Evolutionary conservation across 148 eudicot genomes (phyloP), one percentile per base, ranked within the genome.

Genomic region (Polygonum aviculare): DNA sequence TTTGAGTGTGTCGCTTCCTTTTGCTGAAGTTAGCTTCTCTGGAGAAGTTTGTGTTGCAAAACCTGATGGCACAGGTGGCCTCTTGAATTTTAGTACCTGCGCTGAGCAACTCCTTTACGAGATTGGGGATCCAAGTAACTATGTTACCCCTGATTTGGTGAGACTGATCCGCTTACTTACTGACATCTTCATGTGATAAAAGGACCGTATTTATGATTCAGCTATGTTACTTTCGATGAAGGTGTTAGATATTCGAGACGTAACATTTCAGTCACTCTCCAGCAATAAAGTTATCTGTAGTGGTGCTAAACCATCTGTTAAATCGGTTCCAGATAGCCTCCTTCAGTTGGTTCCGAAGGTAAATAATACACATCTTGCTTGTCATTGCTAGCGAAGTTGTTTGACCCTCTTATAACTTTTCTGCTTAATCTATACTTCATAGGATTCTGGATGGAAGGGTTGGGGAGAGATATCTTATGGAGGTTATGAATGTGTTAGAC

Each of bases 401-500:
- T 31, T 31, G 26, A 31, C 35, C 33, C 11, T 45, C 45, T 72
- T 72, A 19, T 19, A 21, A 10, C 33, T 19, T 7, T 10, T 0
- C 18, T 36, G 18, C 54, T 45, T 44, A 72, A 67, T 67, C 44
- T 67, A 2, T 36, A 67, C 44, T 6, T 14, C 38, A 12, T 36
- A 95, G 99, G 94, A 90, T 74, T 76, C 78, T 81, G 99, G 99
- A 79, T 96, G 99, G 99, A 96, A 89, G 86, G 99, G 97, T 45
- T 96, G 99, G 99, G 99, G 97, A 80, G 99, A 96, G 82, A 91
- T 96, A 82, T 96, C 99, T 48, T 96, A 90, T 82, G 99, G 99
- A n/a, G 99, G 99, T 67, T 75, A 74, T 78, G 85, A 83, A 83
- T 93, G 94, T 80, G 84, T 88, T 48, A 81, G 86, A 79, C 97